Percentiles rank a stretch among this genome's conserved stretches.
Evolutionary conservation across 345 rosid species (phyloP).

Genomic region (Rhizophora mangle): DNA sequence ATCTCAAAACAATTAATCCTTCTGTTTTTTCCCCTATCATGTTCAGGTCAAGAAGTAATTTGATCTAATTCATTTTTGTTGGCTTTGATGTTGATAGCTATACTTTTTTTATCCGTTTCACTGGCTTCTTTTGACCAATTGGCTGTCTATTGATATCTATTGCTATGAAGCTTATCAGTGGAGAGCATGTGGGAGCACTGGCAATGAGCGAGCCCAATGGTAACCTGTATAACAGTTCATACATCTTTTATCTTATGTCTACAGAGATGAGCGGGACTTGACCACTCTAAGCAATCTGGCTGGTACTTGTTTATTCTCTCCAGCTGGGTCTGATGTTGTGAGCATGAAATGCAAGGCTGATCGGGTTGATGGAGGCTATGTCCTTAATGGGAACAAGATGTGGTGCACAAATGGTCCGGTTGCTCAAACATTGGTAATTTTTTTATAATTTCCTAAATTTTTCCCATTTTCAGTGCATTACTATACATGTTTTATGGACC

Average conservation of each 20-base stretch:
- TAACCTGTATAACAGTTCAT: conserved; percentile 29
- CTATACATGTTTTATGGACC: background rate
- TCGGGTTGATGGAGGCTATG: conserved; percentile 76
- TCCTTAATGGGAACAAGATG: conserved; percentile 89
- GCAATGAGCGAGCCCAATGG: conserved; percentile 99
- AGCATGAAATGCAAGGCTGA: conserved; percentile 99
- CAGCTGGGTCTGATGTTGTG: conserved; percentile 96
- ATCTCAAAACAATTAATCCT: background rate
- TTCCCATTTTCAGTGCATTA: background rate
- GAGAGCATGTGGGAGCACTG: conserved; percentile 95
- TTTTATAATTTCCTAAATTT: background rate
- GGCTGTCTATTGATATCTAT: background rate
- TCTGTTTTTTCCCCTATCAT: background rate
- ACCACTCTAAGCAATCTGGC: background rate
- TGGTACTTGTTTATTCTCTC: conserved; percentile 12
- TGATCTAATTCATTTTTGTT: background rate
- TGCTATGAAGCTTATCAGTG: conserved; percentile 81
- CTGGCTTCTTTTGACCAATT: conserved; percentile 15
- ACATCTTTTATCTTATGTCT: background rate
- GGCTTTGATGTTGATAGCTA: conserved; percentile 7
- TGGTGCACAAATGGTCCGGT: conserved; percentile 98
- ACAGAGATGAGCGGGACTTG: background rate
- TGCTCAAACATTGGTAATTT: conserved; percentile 82
- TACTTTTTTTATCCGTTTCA: background rate
- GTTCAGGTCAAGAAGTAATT: background rate